Conservation (phyloP, 768 basidiomycete species). For the Sarcodon aspratus region DNA sequence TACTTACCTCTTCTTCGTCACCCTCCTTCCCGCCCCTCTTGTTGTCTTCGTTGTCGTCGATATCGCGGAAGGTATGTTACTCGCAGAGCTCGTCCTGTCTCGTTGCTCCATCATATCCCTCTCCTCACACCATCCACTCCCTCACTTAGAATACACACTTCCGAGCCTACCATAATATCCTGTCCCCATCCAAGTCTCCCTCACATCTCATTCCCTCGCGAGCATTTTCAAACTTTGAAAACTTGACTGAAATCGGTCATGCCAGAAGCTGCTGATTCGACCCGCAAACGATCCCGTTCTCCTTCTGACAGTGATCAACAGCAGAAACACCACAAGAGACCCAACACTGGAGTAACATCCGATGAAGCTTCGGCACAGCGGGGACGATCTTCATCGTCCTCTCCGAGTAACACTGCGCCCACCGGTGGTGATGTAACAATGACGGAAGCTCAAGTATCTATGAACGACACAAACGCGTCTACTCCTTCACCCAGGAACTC, state of each 20-base stretch:
- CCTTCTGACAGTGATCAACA: conserved; percentile 64
- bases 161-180: conserved; percentile 6
- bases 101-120: conserved; percentile 3
- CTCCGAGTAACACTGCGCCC: conserved; percentile 14
- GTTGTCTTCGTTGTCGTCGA: conserved; percentile 1
- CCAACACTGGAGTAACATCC: conserved; percentile 65
- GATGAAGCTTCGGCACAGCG: conserved; percentile 26
- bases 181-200: conserved; percentile 19
- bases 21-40: conserved; percentile 1
- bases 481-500: conserved; percentile 44
- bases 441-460: conserved; percentile 31
- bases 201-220: conserved; percentile 10
- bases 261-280: conserved; percentile 72
- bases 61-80: not conserved
- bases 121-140: conserved; percentile 8
- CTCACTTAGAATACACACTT: conserved; percentile 7
- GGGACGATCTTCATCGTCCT: conserved; percentile 27
- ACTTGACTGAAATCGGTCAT: conserved; percentile 48
- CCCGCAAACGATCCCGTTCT: conserved; percentile 80
- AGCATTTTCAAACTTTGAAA: conserved; percentile 21
- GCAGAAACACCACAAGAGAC: conserved; percentile 64
- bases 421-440: conserved; percentile 52
- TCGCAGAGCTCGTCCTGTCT: conserved; percentile 1
- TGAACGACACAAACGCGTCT: conserved; percentile 38
- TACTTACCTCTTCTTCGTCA: not conserved